Evolutionary conservation across 2,329 filamentous ascomycete genomes (phyloP).

Genomic region (Pseudogymnoascus verrucosus): DNA sequence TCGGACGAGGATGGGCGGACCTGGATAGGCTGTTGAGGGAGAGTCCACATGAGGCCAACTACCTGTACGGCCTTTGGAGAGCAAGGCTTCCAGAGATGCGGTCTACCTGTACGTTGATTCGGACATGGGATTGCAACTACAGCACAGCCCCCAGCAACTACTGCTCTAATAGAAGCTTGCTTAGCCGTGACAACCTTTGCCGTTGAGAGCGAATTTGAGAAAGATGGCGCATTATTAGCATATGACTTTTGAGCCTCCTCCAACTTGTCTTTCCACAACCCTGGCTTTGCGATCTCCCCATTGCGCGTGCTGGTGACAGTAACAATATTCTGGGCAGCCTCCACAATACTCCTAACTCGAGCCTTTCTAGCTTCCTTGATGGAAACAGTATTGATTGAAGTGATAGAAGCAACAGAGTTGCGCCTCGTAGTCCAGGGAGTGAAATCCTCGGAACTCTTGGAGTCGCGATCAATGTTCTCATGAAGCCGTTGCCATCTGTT

Average conservation of each 20-base stretch:
- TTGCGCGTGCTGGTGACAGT: background rate
- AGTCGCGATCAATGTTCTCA: constrained; percentile 36
- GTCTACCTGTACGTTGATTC: background rate
- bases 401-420: background rate
- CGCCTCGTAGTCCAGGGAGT: background rate
- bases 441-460: constrained; percentile 12
- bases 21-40: constrained; percentile 13
- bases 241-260: background rate
- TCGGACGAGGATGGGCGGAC: constrained; percentile 12
- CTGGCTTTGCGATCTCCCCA: background rate
- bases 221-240: background rate
- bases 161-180: constrained; percentile 3
- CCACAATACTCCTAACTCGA: background rate
- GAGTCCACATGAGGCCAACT: constrained; percentile 22
- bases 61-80: background rate
- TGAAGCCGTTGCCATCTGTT: constrained; percentile 52
- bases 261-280: constrained; percentile 1
- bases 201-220: background rate
- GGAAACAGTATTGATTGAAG: background rate
- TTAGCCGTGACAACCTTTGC: background rate
- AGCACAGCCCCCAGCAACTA: background rate
- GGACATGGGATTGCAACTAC: background rate
- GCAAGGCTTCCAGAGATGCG: background rate
- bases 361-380: background rate
- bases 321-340: background rate